Conservation (phyloP, 2,329 filamentous ascomycete genomes). For the Orbilia oligospora region DNA sequence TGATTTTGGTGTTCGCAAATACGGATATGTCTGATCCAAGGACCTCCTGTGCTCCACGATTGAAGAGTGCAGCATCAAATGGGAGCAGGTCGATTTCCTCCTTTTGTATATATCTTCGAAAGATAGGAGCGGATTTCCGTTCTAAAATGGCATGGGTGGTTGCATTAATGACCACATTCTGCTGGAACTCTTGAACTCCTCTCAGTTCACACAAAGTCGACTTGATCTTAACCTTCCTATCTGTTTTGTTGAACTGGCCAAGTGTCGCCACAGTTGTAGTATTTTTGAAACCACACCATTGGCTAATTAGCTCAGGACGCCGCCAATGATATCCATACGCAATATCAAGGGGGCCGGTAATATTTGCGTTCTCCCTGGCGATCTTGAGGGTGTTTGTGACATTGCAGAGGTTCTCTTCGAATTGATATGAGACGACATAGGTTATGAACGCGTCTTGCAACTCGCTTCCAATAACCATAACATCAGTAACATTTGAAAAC, state of each 20-base stretch:
- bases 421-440: constrained; percentile 3
- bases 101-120: background rate
- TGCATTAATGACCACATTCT: constrained; percentile 32
- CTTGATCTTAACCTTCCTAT: background rate
- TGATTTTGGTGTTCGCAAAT: background rate
- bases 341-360: background rate
- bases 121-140: constrained; percentile 1
- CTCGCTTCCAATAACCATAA: background rate
- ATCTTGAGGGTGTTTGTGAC: background rate
- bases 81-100: constrained; percentile 11
- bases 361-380: background rate
- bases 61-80: constrained; percentile 25
- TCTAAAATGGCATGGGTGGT: constrained; percentile 19
- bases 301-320: constrained; percentile 1
- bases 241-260: background rate
- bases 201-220: constrained; percentile 20
- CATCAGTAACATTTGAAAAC: background rate
- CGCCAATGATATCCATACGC: constrained; percentile 7
- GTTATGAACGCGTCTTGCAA: background rate
- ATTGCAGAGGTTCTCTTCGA: constrained; percentile 14
- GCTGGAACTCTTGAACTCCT: constrained; percentile 19
- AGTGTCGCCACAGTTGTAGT: constrained; percentile 22
- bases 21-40: constrained; percentile 35
- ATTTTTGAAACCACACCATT: constrained; percentile 43
- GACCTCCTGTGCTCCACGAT: background rate